phyloP scores from a whole-genome alignment of 2,329 filamentous ascomycete genomes.

The Neopestalotiopsis clavispora region DNA sequence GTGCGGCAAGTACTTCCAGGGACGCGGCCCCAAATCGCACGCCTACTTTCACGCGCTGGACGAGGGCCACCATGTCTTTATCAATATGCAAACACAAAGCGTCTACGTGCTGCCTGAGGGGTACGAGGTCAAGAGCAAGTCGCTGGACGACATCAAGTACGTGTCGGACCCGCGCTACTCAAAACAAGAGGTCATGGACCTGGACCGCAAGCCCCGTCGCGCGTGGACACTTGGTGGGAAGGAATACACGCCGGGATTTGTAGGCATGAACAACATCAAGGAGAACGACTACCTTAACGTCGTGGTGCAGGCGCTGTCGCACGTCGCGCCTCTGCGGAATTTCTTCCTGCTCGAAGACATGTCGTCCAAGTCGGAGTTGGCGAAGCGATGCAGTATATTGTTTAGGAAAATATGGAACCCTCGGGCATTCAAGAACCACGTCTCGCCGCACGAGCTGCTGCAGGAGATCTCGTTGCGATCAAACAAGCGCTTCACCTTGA shows the following conservation, averaged over 20 bases:
- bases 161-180: conserved; percentile 91
- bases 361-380: conserved; percentile 73
- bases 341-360: conserved; percentile 90
- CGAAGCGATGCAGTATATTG: conserved; percentile 84
- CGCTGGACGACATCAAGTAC: conserved; percentile 97
- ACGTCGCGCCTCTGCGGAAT: conserved; percentile 88
- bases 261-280: conserved; percentile 99
- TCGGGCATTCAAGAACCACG: conserved; percentile 92
- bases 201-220: conserved; percentile 70
- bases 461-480: conserved; percentile 92
- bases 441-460: conserved; percentile 94
- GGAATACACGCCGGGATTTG: conserved; percentile 90
- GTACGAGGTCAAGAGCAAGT: conserved; percentile 94
- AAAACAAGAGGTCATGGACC: conserved; percentile 76
- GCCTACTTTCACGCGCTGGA: conserved; percentile 98
- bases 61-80: conserved; percentile 94
- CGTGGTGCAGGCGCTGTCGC: conserved; percentile 86
- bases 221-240: conserved; percentile 82
- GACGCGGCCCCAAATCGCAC: conserved; percentile 89
- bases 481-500: conserved; percentile 90
- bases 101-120: conserved; percentile 94
- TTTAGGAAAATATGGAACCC: conserved; percentile 98
- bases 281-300: conserved; percentile 99
- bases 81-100: conserved; percentile 93
- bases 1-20: conserved; percentile 97